Evolutionary conservation across 2,329 filamentous ascomycete species (phyloP), one percentile per base, ranked within the genome.

Genomic region (Coniochaeta sp.): DNA sequence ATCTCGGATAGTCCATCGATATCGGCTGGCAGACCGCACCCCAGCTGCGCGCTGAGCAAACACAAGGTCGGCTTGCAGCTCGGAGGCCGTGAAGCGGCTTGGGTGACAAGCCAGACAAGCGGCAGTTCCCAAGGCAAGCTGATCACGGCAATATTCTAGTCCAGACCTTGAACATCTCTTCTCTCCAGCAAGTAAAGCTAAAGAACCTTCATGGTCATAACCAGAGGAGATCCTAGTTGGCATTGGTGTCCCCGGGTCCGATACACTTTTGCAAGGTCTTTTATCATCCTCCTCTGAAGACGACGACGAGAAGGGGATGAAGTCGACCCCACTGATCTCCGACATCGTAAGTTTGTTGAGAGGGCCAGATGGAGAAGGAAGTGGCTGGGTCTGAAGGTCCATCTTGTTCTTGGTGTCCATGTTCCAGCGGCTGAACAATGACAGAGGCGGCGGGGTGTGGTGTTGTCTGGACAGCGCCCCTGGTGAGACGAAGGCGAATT

Each of bases 401-500:
- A 31, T 5, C 19, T 28, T 52, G 1, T 28, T 28, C 6, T 31
- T 52, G 24, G 47, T 26, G 2, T 24, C 43, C 24, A 6, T 47
- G 24, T 6, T 28, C 9, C 26, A 12, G 43, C 2, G 43, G 2
- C 24, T 31, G 47, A 17, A 6, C 22, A 28, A 52, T 2, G 26
- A 6, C 24, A 17, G 26, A 28, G 24, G 19, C 24, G 26, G n/a
- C 24, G 24, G n/a, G 9, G 17, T 14, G 5, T 31, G 47, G 12
- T 52, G 1, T 57, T 43, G 61, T 6, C 31, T 54, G 57, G 43
- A 16, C 11, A 16, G n/a, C 33, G 52, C 52, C 61, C 58, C 57
- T 50, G 61, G 64, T 62, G 63, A n/a, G n/a, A n/a, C 26, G 24
- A 17, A 8, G 47, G 24, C 31, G 47, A 31, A 17, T 16, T 26